Evolutionary conservation across 805 yeast genomes (phyloP), one percentile per base, ranked within the genome.

Genomic region (Lipomyces lipofer): DNA sequence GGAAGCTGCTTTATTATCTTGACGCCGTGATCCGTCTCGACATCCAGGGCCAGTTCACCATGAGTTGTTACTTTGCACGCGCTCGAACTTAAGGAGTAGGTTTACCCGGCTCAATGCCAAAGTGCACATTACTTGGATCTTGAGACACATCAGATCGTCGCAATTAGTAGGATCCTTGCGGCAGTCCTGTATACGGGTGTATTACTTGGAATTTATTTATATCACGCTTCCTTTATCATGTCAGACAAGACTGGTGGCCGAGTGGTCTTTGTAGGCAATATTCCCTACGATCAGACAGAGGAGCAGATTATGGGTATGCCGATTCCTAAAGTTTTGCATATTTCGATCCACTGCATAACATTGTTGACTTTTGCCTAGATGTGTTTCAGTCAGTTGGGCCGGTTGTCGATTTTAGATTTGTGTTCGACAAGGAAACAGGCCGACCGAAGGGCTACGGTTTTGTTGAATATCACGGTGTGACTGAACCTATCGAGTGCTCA

Each of bases 261-360:
- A 15, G 60, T 54, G 32, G 54, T 57, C n/a, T 57, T 52, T 24
- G 80, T 91, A 39, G 95, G 96, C 2, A 85, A 88, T 13, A 86
- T 92, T 35, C 98, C 98, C 1, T 89, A 84, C 67, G 97, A 92
- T 65, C 89, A 87, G 66, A 87, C 97, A 0, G 98, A 92, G 68
- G 95, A 89, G 64, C 97, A 91, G 69, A 85, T 92, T n/a, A 71
- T 81, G 62, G 64, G 63, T 59, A 33, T 12, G 59, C 21, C 21
- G 24, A 22, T 12, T 19, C 17, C 27, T 4, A 4, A 15, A 27
- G 21, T n/a, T 25, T 17, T 22, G 39, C 19, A 12, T 21, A 5
- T 15, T n/a, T 5, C 15, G 13, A 39, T 27, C 32, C n/a, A 4
- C 19, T 47, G 17, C 7, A n/a, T n/a, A n/a, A n/a, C n/a, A n/a